Percentiles rank a stretch among this genome's conserved stretches.
phyloP scores from a whole-genome alignment of 2,329 filamentous ascomycete genomes.

The Penicillium sp. region DNA sequence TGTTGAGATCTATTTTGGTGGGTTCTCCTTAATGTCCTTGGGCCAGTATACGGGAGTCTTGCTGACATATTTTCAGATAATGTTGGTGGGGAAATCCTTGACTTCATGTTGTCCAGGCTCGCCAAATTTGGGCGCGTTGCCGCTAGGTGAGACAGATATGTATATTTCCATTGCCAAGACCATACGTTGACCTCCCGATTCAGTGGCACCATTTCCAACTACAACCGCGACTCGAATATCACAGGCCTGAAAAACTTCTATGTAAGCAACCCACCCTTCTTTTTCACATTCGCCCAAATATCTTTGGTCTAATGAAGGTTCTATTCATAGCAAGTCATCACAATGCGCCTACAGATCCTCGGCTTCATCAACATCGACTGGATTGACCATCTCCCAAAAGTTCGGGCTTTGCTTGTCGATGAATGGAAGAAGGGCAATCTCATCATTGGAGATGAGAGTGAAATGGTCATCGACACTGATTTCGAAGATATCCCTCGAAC shows the following conservation, averaged over 20 bases:
- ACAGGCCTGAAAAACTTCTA: constrained; percentile 19
- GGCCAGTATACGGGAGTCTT: no score
- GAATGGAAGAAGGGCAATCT: constrained; percentile 49
- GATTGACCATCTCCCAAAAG: constrained; percentile 21
- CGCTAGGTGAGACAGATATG: constrained; percentile 13
- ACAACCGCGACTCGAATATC: constrained; percentile 14
- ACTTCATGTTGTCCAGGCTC: constrained; percentile 9
- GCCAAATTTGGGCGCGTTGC: constrained; percentile 15
- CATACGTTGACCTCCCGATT: no score
- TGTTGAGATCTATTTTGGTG: constrained; percentile 2
- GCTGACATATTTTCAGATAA: not conserved
- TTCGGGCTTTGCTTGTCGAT: constrained; percentile 24
- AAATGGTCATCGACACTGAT: constrained; percentile 45
- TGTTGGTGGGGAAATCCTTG: constrained; percentile 5
- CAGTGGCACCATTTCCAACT: constrained; percentile 25
- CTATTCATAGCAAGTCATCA: constrained; percentile 10
- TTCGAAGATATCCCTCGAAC: constrained; percentile 7
- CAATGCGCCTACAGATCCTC: constrained; percentile 18
- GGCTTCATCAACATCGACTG: constrained; percentile 24
- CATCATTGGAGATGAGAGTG: constrained; percentile 43
- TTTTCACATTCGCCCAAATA: not conserved
- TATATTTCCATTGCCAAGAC: not conserved
- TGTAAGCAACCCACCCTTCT: constrained; percentile 5
- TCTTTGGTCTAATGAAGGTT: no score
- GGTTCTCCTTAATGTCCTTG: not conserved